Evolutionary conservation across 441 rosid species (phyloP).

Genomic region (Dalechampia spathulata): DNA sequence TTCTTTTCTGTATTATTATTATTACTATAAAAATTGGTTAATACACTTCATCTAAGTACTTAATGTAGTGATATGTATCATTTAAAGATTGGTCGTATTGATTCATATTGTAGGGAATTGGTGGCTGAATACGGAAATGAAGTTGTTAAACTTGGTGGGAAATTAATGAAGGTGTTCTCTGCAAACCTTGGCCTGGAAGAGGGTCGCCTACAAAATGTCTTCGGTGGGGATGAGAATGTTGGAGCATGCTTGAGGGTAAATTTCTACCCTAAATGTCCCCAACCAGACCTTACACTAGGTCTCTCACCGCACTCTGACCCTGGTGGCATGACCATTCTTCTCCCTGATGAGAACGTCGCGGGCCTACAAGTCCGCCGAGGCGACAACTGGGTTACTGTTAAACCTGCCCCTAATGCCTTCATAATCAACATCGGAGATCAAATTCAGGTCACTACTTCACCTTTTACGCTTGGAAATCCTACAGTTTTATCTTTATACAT

Average conservation of each 20-base stretch:
- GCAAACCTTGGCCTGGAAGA: slow-evolving; percentile 52
- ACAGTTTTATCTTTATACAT: too few species aligned
- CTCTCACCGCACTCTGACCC: slow-evolving; percentile 88
- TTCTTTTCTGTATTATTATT: background rate
- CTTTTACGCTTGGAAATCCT: too few species aligned
- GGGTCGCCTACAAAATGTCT: slow-evolving; percentile 45
- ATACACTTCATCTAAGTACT: too few species aligned
- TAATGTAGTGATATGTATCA: too few species aligned
- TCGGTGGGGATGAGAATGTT: slow-evolving; percentile 56
- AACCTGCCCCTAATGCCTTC: slow-evolving; percentile 63
- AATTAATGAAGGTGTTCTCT: slow-evolving; percentile 59
- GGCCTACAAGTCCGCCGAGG: slow-evolving; percentile 63
- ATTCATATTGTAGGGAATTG: slow-evolving; percentile 40
- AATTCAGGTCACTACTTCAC: slow-evolving; percentile 41
- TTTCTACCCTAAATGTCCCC: slow-evolving; percentile 85
- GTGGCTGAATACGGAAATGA: slow-evolving; percentile 62
- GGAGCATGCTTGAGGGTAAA: slow-evolving; percentile 73
- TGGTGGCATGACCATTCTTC: slow-evolving; percentile 74
- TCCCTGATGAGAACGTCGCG: slow-evolving; percentile 59
- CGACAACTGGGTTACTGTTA: slow-evolving; percentile 62
- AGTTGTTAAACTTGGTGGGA: slow-evolving; percentile 42
- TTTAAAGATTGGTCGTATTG: background rate
- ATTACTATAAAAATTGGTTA: too few species aligned
- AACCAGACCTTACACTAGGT: slow-evolving; percentile 79
- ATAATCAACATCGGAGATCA: slow-evolving; percentile 82